phyloP scores from a whole-genome alignment of 805 yeast genomes.

The Sugiyamaella americana region DNA sequence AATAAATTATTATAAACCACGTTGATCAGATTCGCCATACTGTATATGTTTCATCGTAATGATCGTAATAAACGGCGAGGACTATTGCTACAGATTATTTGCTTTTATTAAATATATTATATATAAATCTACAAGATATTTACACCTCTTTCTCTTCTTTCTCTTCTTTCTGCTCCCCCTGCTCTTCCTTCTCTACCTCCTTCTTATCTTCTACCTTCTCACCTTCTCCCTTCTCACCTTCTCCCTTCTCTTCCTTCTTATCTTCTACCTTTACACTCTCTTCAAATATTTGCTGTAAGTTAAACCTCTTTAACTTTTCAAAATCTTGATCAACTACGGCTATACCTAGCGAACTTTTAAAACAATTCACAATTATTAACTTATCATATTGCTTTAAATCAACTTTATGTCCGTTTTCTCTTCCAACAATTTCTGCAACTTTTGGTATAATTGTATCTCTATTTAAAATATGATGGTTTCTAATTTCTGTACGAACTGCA shows the following conservation, averaged over 20 bases:
- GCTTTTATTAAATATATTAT: too few relatives aligned
- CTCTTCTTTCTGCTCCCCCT: background rate
- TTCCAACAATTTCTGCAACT: constrained; percentile 67
- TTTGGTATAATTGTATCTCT: constrained; percentile 67
- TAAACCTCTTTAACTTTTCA: constrained; percentile 58
- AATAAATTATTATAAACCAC: too few relatives aligned
- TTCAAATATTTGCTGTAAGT: constrained; percentile 63
- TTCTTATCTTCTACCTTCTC: background rate
- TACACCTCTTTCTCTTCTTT: too few relatives aligned
- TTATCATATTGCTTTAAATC: constrained; percentile 76
- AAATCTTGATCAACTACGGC: constrained; percentile 63
- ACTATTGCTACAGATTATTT: too few relatives aligned
- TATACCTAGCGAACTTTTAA: constrained; percentile 82
- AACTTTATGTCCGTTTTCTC: constrained; percentile 64
- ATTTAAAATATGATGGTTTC: constrained; percentile 71
- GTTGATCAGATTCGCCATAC: too few relatives aligned
- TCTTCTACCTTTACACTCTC: constrained; percentile 11
- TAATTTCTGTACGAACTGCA: constrained; percentile 72
- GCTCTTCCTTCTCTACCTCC: background rate
- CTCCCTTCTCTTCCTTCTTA: background rate
- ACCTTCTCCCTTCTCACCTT: background rate
- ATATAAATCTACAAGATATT: too few relatives aligned
- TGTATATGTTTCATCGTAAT: too few relatives aligned
- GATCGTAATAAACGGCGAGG: too few relatives aligned
- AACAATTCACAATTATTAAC: constrained; percentile 78